phyloP scores from a whole-genome alignment of 768 basidiomycete species.

The Psilocybe cyanescens region DNA sequence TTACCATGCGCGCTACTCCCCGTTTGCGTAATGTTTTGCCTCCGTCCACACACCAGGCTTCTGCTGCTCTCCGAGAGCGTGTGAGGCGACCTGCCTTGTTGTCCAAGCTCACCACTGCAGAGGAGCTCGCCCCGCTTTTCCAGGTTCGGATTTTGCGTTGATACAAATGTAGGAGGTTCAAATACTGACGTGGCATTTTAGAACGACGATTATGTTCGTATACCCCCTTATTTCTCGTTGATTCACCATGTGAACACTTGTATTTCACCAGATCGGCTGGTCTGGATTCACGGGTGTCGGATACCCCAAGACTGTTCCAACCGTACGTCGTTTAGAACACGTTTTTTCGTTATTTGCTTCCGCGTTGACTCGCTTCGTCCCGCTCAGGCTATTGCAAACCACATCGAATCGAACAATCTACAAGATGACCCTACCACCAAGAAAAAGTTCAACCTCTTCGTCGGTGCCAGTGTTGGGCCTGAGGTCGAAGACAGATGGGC shows the following conservation, averaged over 20 bases:
- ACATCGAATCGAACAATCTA: constrained; percentile 45
- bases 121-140: constrained; percentile 46
- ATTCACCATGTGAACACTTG: neutral
- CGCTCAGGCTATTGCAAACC: constrained; percentile 47
- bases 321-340: constrained; percentile 25
- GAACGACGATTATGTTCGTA: constrained; percentile 51
- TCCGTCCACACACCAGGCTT: constrained; percentile 7
- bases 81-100: constrained; percentile 42
- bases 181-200: constrained; percentile 17
- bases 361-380: neutral
- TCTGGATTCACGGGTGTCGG: constrained; percentile 56
- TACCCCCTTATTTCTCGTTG: neutral
- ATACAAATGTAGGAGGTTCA: neutral
- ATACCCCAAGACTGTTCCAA: constrained; percentile 49
- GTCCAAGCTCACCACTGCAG: constrained; percentile 37
- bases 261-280: constrained; percentile 45
- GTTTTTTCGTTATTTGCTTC: neutral
- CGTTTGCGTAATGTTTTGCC: constrained; percentile 11
- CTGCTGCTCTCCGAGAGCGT: constrained; percentile 42
- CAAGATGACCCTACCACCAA: constrained; percentile 46
- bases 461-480: constrained; percentile 51
- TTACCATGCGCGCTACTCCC: constrained; percentile 14
- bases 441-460: constrained; percentile 51
- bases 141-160: constrained; percentile 30
- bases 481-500: constrained; percentile 56